Evolutionary conservation across 2,329 filamentous ascomycete genomes (phyloP).

Genomic region (Nemania serpens): DNA sequence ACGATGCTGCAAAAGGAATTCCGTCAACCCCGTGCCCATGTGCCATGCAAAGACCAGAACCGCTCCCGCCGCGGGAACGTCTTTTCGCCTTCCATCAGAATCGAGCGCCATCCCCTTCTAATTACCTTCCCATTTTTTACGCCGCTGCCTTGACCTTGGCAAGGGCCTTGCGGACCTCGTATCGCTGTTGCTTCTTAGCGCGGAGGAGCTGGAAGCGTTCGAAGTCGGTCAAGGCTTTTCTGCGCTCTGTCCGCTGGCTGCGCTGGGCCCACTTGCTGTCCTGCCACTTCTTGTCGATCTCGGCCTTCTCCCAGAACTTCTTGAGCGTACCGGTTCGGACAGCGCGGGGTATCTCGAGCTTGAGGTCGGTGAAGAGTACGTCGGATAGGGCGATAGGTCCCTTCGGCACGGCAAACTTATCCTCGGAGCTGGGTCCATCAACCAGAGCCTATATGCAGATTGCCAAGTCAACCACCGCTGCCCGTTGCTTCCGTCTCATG

Average conservation of each 20-base stretch:
- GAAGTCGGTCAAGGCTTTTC: slow-evolving; percentile 94
- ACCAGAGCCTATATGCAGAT: slow-evolving; percentile 76
- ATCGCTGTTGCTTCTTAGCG: slow-evolving; percentile 99
- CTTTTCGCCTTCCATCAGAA: slow-evolving; percentile 36
- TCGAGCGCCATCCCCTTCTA: slow-evolving; percentile 20
- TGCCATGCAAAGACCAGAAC: slow-evolving; percentile 32
- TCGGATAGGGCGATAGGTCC: slow-evolving; percentile 82
- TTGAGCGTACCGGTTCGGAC: slow-evolving; percentile 82
- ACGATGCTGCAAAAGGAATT: slow-evolving; percentile 53
- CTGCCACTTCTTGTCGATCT: slow-evolving; percentile 92
- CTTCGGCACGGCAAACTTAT: slow-evolving; percentile 80
- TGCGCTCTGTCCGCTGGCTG: slow-evolving; percentile 81
- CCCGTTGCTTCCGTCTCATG: slow-evolving; percentile 3
- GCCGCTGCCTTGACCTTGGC: slow-evolving; percentile 88
- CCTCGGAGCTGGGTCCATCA: slow-evolving; percentile 86
- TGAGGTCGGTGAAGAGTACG: slow-evolving; percentile 86
- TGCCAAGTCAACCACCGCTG: slow-evolving; percentile 39
- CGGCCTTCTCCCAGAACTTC: slow-evolving; percentile 87
- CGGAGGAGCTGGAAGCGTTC: slow-evolving; percentile 99
- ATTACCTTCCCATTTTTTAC: slow-evolving; percentile 57
- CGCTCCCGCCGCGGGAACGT: slow-evolving; percentile 45
- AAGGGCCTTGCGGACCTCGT: slow-evolving; percentile 95
- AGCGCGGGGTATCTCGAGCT: slow-evolving; percentile 84
- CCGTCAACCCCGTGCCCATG: slow-evolving; percentile 63
- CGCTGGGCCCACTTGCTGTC: slow-evolving; percentile 94